Evolutionary conservation across 2,329 filamentous ascomycete genomes (phyloP).

Genomic region (Pseudogymnoascus sp.): DNA sequence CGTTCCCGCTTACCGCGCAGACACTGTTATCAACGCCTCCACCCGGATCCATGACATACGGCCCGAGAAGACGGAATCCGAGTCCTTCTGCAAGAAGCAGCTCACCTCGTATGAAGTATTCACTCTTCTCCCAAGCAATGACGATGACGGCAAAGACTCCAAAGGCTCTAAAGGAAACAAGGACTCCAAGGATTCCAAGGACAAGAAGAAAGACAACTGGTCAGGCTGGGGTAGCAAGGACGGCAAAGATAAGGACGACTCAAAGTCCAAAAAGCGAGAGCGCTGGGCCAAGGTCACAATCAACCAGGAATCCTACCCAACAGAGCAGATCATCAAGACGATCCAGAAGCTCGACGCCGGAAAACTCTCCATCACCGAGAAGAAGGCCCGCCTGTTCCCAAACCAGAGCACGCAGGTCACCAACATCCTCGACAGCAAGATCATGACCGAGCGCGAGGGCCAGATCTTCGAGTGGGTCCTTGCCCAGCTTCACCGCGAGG

Average conservation of each 20-base stretch:
- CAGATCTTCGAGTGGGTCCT: constrained; percentile 25
- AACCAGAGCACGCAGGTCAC: constrained; percentile 25
- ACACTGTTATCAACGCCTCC: background rate
- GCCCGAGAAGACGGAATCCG: constrained; percentile 17
- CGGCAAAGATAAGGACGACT: constrained; percentile 11
- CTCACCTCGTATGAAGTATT: constrained; percentile 22
- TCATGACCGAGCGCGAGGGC: constrained; percentile 17
- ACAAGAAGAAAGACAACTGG: background rate
- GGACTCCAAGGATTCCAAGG: background rate
- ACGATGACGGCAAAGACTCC: constrained; percentile 4
- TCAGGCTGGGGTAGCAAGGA: background rate
- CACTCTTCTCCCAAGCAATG: constrained; percentile 15
- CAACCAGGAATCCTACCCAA: constrained; percentile 21
- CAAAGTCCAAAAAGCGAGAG: constrained; percentile 25
- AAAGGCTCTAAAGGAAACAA: background rate
- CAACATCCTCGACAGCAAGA: constrained; percentile 23
- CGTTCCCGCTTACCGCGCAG: background rate
- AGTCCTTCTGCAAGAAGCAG: constrained; percentile 20
- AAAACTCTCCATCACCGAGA: constrained; percentile 21
- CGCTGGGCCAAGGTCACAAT: constrained; percentile 14
- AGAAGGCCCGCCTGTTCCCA: constrained; percentile 22
- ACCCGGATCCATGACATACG: constrained; percentile 20
- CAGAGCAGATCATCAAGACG: constrained; percentile 23
- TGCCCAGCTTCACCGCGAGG: constrained; percentile 21
- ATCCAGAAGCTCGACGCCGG: constrained; percentile 23